Base-by-base conservation (phyloP, 345 rosid genomes). In the Populus pruinosa region DNA sequence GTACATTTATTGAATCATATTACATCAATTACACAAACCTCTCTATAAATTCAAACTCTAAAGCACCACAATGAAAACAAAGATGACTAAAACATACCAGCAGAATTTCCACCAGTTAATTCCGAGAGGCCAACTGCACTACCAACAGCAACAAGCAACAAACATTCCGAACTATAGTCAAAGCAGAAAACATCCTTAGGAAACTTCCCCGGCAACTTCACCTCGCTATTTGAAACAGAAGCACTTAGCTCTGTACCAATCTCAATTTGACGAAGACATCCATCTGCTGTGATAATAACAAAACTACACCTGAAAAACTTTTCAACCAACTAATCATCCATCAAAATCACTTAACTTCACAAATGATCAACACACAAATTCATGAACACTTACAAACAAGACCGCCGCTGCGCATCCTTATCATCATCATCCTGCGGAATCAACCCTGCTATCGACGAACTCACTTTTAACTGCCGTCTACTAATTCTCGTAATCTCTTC, bases 401-500 rank as follows among this genome's bases (percentile, higher is more conserved):
- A 90, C 75, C 79, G 83, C 76, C 80, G 83, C 43, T 80, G 87
- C 61, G 59, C 74, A 78, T 83, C 88, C 50, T 66, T 70, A 72
- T 81, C 87, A 68, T 87, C 90, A 74, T 80, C 87, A 70, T 87
- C 90, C 29, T 83, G 86, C 23, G 80, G 87, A 81, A 96, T 80
- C 74, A 96, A 75, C 78, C 94, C 94, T 78, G 88, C 86, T 67
- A 93, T 82, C 43, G 96, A 80, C 73, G 81, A 86, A 83, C 93
- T 86, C 71, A 87, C 82, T 85, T 86, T 92, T 56, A 93, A 83
- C 79, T 88, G 87, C 84, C 81, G 85, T 84, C 76, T 87, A 36
- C 88, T 82, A 84, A 88, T 77, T 81, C 86, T 89, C 44, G 88
- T 85, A 75, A 93, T 89, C 83, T 91, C 96, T 81, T 90, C 96